These are phyloP conservation scores for Septoria petroselini DNA, from an alignment of 2,329 filamentous ascomycete genomes.

Conservation along the genomic window DNA sequence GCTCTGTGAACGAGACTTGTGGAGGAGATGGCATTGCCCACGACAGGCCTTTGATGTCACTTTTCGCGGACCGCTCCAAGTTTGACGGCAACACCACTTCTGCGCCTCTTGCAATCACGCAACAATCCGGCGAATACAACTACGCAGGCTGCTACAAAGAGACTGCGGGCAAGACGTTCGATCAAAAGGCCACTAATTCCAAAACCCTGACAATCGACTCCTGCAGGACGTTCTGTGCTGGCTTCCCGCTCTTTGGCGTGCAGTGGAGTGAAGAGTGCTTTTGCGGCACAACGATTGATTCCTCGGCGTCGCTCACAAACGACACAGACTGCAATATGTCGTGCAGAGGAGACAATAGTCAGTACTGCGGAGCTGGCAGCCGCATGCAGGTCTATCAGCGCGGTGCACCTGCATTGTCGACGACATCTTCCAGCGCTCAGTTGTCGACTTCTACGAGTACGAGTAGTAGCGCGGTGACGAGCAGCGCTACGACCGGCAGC, in stretches of 20 bases:
- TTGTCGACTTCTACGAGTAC: conserved; percentile 1
- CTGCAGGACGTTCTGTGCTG: conserved; percentile 36
- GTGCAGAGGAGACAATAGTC: conserved; percentile 31
- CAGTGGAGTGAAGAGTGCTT: conserved; percentile 33
- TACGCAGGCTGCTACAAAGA: conserved; percentile 27
- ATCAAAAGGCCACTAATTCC: conserved; percentile 22
- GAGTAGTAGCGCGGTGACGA: conserved; percentile 17
- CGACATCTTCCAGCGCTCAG: not conserved
- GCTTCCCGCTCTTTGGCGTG: conserved; percentile 36
- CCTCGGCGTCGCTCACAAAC: not conserved
- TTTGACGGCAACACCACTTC: conserved; percentile 32
- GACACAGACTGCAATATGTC: conserved; percentile 12
- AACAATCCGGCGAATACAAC: conserved; percentile 26
- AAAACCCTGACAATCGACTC: conserved; percentile 39
- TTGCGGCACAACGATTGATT: conserved; percentile 14
- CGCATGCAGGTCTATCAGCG: conserved; percentile 28
- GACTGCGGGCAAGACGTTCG: conserved; percentile 14
- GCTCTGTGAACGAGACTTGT: conserved; percentile 33
- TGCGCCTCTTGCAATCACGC: conserved; percentile 27
- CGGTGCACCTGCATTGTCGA: not conserved
- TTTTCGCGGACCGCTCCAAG: conserved; percentile 25
- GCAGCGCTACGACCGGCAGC: conserved; percentile 22
- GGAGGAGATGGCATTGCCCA: conserved; percentile 21
- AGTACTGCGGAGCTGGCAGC: conserved; percentile 34
- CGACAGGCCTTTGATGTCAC: conserved; percentile 10